phyloP scores from a whole-genome alignment of 306 rosid genomes.

The Rubus parviflorus region DNA sequence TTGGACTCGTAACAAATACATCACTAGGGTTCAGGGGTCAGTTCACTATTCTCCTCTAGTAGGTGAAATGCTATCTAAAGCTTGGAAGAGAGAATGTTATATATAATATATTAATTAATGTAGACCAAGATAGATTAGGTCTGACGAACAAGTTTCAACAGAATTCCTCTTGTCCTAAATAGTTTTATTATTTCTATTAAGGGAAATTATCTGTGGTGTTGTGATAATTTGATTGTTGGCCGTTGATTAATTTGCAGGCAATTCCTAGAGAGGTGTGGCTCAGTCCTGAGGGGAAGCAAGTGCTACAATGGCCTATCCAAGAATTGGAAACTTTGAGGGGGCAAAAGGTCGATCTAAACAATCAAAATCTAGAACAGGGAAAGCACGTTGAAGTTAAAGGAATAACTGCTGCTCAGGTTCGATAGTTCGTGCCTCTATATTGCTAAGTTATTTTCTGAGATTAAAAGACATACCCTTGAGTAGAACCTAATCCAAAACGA shows the following conservation, averaged over 20 bases:
- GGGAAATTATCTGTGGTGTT: background rate
- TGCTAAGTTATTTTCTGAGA: too few relatives aligned
- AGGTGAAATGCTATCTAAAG: too few relatives aligned
- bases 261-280: conserved; percentile 77
- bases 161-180: background rate
- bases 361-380: conserved; percentile 43
- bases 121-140: background rate
- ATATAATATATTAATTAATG: too few relatives aligned
- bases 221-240: background rate
- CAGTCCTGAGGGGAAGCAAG: conserved; percentile 52
- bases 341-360: conserved; percentile 26
- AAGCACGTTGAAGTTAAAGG: conserved; percentile 54
- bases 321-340: conserved; percentile 61
- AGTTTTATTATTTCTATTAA: too few relatives aligned
- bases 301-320: conserved; percentile 66
- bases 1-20: too few relatives aligned
- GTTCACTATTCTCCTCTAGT: too few relatives aligned
- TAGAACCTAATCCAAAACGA: too few relatives aligned
- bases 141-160: background rate
- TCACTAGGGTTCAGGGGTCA: too few relatives aligned
- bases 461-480: too few relatives aligned
- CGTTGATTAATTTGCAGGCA: conserved; percentile 26
- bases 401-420: conserved; percentile 72
- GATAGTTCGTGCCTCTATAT: background rate
- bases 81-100: too few relatives aligned